Conservation (phyloP, 2,329 filamentous ascomycete genomes). For the Neonectria neomacrospora region DNA sequence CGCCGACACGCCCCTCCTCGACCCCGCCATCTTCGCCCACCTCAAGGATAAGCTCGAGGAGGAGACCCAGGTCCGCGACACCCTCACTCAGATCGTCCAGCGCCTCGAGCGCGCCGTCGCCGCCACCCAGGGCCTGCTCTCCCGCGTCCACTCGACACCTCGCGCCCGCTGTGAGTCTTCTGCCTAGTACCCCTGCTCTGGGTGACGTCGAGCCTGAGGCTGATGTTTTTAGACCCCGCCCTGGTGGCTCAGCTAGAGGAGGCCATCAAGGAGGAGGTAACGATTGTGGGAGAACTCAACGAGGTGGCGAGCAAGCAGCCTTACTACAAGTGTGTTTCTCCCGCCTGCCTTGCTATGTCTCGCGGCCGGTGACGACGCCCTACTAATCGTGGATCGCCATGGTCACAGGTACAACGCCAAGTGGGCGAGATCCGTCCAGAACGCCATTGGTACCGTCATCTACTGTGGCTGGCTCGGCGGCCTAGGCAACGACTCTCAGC, state of each 20-base stretch:
- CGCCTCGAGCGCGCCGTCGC: slow-evolving; percentile 85
- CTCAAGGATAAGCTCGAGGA: slow-evolving; percentile 92
- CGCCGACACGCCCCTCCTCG: slow-evolving; percentile 59
- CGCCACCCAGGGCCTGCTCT: slow-evolving; percentile 83
- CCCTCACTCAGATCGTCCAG: slow-evolving; percentile 83
- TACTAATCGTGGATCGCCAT: not conserved
- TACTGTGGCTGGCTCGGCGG: slow-evolving; percentile 83
- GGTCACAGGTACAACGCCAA: slow-evolving; percentile 76
- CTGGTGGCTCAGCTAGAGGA: slow-evolving; percentile 78
- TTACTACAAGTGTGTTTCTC: slow-evolving; percentile 83
- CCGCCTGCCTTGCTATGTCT: not conserved
- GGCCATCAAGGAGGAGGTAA: slow-evolving; percentile 77
- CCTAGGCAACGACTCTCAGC: slow-evolving; percentile 63
- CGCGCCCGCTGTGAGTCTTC: slow-evolving; percentile 62
- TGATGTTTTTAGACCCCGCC: slow-evolving; percentile 60
- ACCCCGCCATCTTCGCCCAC: slow-evolving; percentile 85
- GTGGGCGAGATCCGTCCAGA: slow-evolving; percentile 88
- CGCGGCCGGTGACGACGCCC: slow-evolving; percentile 12
- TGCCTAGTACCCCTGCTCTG: not conserved
- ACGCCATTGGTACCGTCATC: slow-evolving; percentile 71
- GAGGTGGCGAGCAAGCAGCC: slow-evolving; percentile 84
- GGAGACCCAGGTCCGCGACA: slow-evolving; percentile 83
- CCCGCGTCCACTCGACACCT: slow-evolving; percentile 89
- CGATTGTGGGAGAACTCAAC: slow-evolving; percentile 76
- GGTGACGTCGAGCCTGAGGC: not conserved